Base-by-base conservation (phyloP, 202 grass and related monocot species). In the Panicum hallii region DNA sequence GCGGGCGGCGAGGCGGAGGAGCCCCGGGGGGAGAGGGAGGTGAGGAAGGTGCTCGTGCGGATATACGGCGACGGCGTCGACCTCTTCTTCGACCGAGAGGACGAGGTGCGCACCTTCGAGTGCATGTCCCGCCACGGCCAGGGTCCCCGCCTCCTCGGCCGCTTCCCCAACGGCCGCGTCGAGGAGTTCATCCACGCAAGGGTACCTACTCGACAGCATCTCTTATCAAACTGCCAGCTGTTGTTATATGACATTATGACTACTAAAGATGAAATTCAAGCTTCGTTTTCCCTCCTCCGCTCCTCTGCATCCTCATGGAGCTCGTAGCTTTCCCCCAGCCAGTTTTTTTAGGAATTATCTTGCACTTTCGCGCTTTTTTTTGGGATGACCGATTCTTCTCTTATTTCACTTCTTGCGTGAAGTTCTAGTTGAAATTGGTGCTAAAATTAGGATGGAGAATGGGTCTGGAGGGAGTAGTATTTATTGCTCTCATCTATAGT, bases 111-210 rank as follows among this genome's bases (percentile, higher is more conserved):
- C 78, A 99, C 97, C 73, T 99, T 99, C 89, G 97, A 99, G 91
- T 99, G 90, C 88, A 87, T 99, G 85, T 99, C 97, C 11, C 85
- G 92, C 79, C 97, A 99, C 67, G 93, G 97, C 26, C 97, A 99
- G 63, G 97, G 97, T 0, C 97, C 97, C 50, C 87, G 91, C 66
- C 97, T 99, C 38, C 91, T 99, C 43, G 93, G 85, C 71, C 85
- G 93, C 3, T 99, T 99, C 82, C 82, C 82, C 71, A 99, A 90
- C 87, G 97, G 97, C 46, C 97, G 97, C 71, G 90, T 99, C 77
- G 97, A 99, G 90, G 97, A 99, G 90, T 99, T 99, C 81, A 93
- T 99, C 89, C 97, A 99, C 77, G 97, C 97, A 28, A 89, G 91
- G 89, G 96, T 99, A 87, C 69, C 0, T 55, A 42, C 43, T 60